phyloP scores from a whole-genome alignment of 1,284 basidiomycete species.

The Agroathelia rolfsii region DNA sequence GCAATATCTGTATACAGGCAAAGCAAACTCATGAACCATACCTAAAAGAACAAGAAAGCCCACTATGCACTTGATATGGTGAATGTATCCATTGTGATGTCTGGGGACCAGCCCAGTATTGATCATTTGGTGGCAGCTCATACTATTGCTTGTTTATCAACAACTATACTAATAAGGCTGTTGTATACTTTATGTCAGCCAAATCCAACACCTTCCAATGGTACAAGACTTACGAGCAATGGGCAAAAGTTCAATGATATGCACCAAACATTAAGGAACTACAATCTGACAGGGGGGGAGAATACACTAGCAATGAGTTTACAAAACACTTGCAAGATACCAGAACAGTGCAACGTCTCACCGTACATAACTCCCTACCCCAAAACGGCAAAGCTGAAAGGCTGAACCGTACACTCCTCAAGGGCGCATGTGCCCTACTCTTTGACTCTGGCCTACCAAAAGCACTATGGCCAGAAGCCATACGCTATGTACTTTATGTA shows the following conservation, averaged over 20 bases:
- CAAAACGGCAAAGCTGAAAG: conserved; percentile 22
- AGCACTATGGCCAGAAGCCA: conserved; percentile 18
- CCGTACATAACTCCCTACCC: too few relatives aligned
- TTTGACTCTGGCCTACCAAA: conserved; percentile 12
- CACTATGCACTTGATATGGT: conserved; percentile 16
- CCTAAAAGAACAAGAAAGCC: too few relatives aligned
- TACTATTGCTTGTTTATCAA: conserved; percentile 26
- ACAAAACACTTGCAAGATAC: too few relatives aligned
- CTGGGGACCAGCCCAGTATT: conserved; percentile 23
- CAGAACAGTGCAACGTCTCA: too few relatives aligned
- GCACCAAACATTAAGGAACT: conserved; percentile 21
- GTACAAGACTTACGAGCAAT: conserved; percentile 20
- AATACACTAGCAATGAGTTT: conserved; percentile 23
- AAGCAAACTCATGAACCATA: conserved; percentile 22
- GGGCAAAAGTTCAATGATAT: conserved; percentile 17
- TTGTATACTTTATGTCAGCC: conserved; percentile 15
- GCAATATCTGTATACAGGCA: conserved; percentile 24
- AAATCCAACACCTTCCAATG: conserved; percentile 20
- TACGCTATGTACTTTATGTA: too few relatives aligned
- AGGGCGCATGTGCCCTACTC: conserved; percentile 17
- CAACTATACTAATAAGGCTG: too few relatives aligned
- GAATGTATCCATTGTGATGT: conserved; percentile 21
- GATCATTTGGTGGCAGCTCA: conserved; percentile 11
- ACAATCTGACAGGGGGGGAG: conserved; percentile 26
- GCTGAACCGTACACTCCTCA: conserved; percentile 17